Conservation (phyloP, 345 rosid genomes). For the Linum trigynum region DNA sequence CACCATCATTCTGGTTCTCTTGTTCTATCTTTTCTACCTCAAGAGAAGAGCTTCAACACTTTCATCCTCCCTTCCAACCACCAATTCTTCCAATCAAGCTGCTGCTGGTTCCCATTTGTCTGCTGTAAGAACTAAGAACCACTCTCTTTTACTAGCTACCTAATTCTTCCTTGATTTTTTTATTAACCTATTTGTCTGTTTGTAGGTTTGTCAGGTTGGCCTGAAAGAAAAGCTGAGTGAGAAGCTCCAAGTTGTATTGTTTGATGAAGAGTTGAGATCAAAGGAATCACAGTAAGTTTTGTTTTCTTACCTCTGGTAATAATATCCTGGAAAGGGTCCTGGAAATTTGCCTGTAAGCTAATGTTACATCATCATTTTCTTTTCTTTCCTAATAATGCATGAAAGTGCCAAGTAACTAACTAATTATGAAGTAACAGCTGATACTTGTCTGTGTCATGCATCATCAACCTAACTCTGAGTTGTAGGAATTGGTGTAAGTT, state of each 20-base stretch:
- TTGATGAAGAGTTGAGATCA: slow-evolving; percentile 63
- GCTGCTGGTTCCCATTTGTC: slow-evolving; percentile 21
- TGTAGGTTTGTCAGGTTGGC: slow-evolving; percentile 45
- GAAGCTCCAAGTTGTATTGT: slow-evolving; percentile 56
- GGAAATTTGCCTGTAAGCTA: too few relatives aligned
- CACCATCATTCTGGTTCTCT: slow-evolving; percentile 71
- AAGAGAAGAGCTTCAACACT: slow-evolving; percentile 71
- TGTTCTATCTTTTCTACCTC: slow-evolving; percentile 89
- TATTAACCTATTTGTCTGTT: background rate
- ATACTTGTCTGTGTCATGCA: too few relatives aligned
- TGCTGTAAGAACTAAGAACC: slow-evolving; percentile 31
- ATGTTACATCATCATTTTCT: background rate
- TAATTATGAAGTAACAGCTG: too few relatives aligned
- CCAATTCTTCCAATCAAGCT: slow-evolving; percentile 32
- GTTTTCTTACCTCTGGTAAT: background rate
- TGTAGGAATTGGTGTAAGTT: too few relatives aligned
- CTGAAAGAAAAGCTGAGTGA: slow-evolving; percentile 49
- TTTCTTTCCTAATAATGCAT: too few relatives aligned
- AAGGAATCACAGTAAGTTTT: slow-evolving; percentile 77
- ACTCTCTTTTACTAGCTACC: too few relatives aligned
- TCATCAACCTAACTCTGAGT: too few relatives aligned
- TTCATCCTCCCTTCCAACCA: slow-evolving; percentile 40
- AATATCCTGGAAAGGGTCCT: too few relatives aligned
- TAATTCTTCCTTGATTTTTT: background rate
- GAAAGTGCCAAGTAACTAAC: too few relatives aligned